A percentile compares a stretch with the other conserved stretches of the same genome.
Conservation (phyloP, 2,329 filamentous ascomycete genomes). For the Penicillium sp. region DNA sequence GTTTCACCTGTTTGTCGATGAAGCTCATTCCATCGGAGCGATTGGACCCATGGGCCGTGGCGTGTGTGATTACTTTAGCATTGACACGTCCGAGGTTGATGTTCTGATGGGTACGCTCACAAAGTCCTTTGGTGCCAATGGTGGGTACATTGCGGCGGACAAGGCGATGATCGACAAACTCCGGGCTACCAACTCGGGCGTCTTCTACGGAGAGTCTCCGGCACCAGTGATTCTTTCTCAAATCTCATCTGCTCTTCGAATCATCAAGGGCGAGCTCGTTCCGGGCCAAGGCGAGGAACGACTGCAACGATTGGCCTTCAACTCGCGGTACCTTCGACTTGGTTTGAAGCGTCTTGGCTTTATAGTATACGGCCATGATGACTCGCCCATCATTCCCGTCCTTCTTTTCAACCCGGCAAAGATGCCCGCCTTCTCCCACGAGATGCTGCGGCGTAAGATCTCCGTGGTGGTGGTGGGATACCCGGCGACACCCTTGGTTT, state of each 20-base stretch:
- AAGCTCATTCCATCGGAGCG: constrained; percentile 92
- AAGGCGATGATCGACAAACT: constrained; percentile 91
- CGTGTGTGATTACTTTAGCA: constrained; percentile 94
- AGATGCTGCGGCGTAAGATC: constrained; percentile 97
- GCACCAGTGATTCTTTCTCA: constrained; percentile 84
- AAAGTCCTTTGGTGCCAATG: constrained; percentile 97
- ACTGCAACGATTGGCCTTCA: constrained; percentile 92
- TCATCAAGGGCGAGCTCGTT: constrained; percentile 80
- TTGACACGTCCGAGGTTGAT: constrained; percentile 81
- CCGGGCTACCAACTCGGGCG: constrained; percentile 75
- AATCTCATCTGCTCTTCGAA: constrained; percentile 76
- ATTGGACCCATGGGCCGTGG: constrained; percentile 82
- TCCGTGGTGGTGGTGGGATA: constrained; percentile 96
- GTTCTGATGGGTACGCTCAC: constrained; percentile 97
- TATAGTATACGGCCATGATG: constrained; percentile 95
- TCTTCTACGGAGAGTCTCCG: constrained; percentile 80
- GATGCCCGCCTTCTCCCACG: constrained; percentile 95
- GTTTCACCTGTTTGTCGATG: constrained; percentile 91
- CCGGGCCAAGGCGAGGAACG: constrained; percentile 94
- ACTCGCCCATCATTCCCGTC: constrained; percentile 92
- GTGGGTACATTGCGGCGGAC: constrained; percentile 86
- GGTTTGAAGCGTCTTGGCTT: constrained; percentile 94
- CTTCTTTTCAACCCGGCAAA: constrained; percentile 98
- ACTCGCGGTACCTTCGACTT: constrained; percentile 94
- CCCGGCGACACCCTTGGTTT: constrained; percentile 90